Conservation (phyloP, 768 basidiomycete genomes). For the Hericium rajendrae region DNA sequence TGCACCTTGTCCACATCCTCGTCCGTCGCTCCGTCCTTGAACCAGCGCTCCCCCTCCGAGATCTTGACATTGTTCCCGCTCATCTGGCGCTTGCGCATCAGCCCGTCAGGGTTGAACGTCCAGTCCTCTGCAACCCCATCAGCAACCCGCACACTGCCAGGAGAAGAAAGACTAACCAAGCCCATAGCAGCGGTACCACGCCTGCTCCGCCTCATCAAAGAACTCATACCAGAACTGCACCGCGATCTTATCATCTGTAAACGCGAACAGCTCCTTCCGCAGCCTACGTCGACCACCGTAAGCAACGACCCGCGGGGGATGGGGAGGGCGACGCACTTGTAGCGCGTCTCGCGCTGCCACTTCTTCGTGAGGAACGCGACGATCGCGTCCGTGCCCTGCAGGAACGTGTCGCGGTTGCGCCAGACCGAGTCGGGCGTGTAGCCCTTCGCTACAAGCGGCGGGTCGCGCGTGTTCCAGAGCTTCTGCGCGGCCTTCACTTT, state of each 20-base stretch:
- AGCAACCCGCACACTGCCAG: not conserved
- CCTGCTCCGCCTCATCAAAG: conserved; percentile 34
- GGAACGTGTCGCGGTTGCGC: conserved; percentile 46
- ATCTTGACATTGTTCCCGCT: conserved; percentile 39
- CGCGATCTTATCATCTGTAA: conserved; percentile 43
- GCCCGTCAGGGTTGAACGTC: conserved; percentile 41
- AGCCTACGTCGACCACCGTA: not conserved
- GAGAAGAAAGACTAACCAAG: conserved; percentile 18
- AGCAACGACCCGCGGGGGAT: not conserved
- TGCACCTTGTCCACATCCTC: conserved; percentile 29
- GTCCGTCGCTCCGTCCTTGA: conserved; percentile 26
- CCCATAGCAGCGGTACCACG: conserved; percentile 40
- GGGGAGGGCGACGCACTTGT: conserved; percentile 14
- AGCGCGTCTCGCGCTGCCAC: conserved; percentile 42
- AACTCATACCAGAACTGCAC: conserved; percentile 38
- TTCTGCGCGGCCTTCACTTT: conserved; percentile 45
- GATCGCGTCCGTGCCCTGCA: conserved; percentile 34
- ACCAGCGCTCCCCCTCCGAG: conserved; percentile 39
- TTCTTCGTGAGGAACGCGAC: conserved; percentile 38
- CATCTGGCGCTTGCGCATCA: conserved; percentile 49
- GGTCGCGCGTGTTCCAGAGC: conserved; percentile 35
- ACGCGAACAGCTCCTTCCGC: conserved; percentile 27
- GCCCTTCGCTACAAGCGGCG: conserved; percentile 3
- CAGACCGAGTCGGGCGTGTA: conserved; percentile 32
- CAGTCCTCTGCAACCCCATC: conserved; percentile 32